Percentiles rank a stretch among this genome's conserved stretches.
These are phyloP conservation scores for Cornus florida DNA, from an alignment of 148 eudicot species.

Conservation along the genomic window DNA sequence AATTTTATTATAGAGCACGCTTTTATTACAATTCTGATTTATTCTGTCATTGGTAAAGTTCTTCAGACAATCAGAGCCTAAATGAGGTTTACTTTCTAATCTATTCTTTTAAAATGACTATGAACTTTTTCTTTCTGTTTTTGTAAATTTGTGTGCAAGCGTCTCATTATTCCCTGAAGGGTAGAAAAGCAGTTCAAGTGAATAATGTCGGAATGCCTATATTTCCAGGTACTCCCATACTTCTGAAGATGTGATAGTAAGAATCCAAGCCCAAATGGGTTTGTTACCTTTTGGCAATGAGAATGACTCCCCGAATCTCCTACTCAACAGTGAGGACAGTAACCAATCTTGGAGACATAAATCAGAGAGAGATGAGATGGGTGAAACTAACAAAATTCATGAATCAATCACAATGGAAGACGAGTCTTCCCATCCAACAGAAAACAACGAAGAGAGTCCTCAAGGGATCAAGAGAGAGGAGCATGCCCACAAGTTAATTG, in stretches of 20 bases:
- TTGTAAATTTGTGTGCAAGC: background rate
- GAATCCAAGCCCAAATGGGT: slow-evolving; percentile 69
- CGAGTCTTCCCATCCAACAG: slow-evolving; percentile 39
- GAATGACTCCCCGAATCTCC: slow-evolving; percentile 54
- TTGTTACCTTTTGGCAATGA: slow-evolving; percentile 76
- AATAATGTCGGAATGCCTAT: slow-evolving; percentile 10
- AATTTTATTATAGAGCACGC: background rate
- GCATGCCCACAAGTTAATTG: slow-evolving; percentile 48
- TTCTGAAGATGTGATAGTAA: slow-evolving; percentile 60
- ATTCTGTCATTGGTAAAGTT: background rate
- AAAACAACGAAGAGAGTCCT: slow-evolving; percentile 24
- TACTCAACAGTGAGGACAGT: slow-evolving; percentile 89
- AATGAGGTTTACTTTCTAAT: background rate
- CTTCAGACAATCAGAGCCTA: background rate
- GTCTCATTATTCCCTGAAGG: slow-evolving; percentile 6
- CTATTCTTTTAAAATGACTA: background rate
- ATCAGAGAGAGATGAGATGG: slow-evolving; percentile 20
- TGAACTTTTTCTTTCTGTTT: background rate
- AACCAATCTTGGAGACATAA: slow-evolving; percentile 71
- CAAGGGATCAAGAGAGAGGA: slow-evolving; percentile 34
- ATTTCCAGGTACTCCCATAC: slow-evolving; percentile 59
- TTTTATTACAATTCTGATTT: background rate
- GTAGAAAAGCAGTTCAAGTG: background rate
- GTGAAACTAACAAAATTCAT: slow-evolving; percentile 36
- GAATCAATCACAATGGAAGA: slow-evolving; percentile 63